Evolutionary conservation across 345 rosid genomes (phyloP), one percentile per base, ranked within the genome.

Genomic region (Mangifera indica): DNA sequence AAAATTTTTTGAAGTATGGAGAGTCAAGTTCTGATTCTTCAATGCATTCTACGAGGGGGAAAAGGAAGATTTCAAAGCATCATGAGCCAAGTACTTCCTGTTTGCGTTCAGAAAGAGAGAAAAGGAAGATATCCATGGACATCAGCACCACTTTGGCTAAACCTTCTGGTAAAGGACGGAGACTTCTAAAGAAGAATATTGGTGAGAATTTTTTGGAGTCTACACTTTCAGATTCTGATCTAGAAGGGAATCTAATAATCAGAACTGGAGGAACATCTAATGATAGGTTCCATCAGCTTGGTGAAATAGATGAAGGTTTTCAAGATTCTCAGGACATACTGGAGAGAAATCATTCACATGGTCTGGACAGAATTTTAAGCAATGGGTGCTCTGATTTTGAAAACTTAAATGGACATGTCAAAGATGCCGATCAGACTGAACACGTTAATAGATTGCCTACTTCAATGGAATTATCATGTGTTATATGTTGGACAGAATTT

Each of bases 401-500:
- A 62, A 77, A 78, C 70, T 49, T 37, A 21, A 51, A 68, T 26
- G 70, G 44, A 75, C 78, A 67, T 55, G 63, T 56, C n/a, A 68
- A 73, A 66, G 75, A 73, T 40, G 53, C 25, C 12, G 77, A 44
- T 70, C 81, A 73, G 49, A 76, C 69, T 48, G 77, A 81, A 60
- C 62, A 72, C 60, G 46, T 40, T 55, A 67, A 66, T 13, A 60
- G 69, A 37, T 73, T 67, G 61, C 67, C 87, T 2, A 69, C 75
- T 70, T 74, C 91, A 72, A 13, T 71, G 59, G 88, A 89, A 12
- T 82, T 91, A 70, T 91, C 99, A 24, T 95, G 99, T 75, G 88
- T 83, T 70, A 95, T 95, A 84, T 95, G 99, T 74, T 88, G 88
- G 94, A 95, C 96, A 1, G 97, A 91, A 61, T 92, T 89, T 72